phyloP scores from a whole-genome alignment of 108 stramenopile species.

The Craspedostauros australis region DNA sequence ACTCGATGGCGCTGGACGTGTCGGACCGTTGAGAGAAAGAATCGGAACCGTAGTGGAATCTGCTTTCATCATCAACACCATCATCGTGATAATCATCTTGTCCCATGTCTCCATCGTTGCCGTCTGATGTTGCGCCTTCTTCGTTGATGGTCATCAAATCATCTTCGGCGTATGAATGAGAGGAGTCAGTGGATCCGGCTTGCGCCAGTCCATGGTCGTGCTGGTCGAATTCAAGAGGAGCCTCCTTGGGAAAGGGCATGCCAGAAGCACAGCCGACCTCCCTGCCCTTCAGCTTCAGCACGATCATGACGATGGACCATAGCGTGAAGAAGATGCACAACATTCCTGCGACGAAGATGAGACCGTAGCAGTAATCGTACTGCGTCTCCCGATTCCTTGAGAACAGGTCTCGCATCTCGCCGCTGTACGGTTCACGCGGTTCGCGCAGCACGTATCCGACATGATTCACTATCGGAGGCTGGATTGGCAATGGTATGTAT shows the following conservation, averaged over 20 bases:
- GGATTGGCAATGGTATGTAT: too few relatives aligned
- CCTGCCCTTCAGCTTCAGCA: conserved; percentile 29
- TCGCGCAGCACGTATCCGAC: conserved; percentile 6
- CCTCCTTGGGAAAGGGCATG: conserved; percentile 17
- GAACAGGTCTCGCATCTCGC: conserved; percentile 24
- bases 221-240: not conserved
- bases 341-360: conserved; percentile 16
- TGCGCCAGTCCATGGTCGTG: not conserved
- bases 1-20: too few relatives aligned
- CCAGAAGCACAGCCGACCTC: conserved; percentile 56
- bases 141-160: not conserved
- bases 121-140: not conserved
- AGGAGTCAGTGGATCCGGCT: too few relatives aligned
- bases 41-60: too few relatives aligned
- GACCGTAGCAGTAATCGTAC: conserved; percentile 27
- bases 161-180: too few relatives aligned
- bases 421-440: conserved; percentile 7
- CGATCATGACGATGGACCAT: conserved; percentile 30
- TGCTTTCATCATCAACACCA: too few relatives aligned
- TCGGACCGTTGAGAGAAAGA: too few relatives aligned
- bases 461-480: not conserved
- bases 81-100: conserved; percentile 1
- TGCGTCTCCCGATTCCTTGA: conserved; percentile 13
- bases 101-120: conserved; percentile 1
- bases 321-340: conserved; percentile 22